Evolutionary conservation across 495 filamentous ascomycete species (phyloP).

Genomic region (Geoglossum glabrum): DNA sequence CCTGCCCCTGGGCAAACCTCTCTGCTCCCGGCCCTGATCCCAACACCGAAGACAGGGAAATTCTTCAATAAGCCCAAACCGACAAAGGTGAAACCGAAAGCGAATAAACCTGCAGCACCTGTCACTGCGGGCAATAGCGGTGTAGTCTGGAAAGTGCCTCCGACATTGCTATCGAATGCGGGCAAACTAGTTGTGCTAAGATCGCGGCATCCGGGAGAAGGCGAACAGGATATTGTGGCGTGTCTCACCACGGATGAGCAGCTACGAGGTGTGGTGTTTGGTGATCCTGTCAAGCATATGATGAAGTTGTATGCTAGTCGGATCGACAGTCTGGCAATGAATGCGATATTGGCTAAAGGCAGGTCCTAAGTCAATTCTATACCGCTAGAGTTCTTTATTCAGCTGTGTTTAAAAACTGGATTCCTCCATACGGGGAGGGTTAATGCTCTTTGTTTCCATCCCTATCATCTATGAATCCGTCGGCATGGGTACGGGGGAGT

Average conservation of each 20-base stretch:
- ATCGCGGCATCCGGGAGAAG: constrained; percentile 16
- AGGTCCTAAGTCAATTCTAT: background rate
- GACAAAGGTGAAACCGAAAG: background rate
- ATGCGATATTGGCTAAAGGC: constrained; percentile 33
- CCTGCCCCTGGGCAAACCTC: constrained; percentile 28
- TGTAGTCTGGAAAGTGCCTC: constrained; percentile 39
- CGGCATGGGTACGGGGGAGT: no score
- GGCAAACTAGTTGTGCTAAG: constrained; percentile 47
- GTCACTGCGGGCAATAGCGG: constrained; percentile 13
- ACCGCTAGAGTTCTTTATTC: background rate
- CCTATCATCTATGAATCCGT: no score
- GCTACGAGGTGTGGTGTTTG: constrained; percentile 48
- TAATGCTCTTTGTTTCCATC: no score
- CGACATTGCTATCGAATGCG: constrained; percentile 39
- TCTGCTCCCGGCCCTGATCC: background rate
- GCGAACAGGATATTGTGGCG: constrained; percentile 33
- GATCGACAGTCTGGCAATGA: constrained; percentile 45
- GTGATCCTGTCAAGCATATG: constrained; percentile 57
- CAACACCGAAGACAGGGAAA: background rate
- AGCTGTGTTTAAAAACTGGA: no score
- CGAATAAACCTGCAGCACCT: constrained; percentile 7
- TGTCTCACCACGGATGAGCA: constrained; percentile 41
- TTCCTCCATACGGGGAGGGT: no score
- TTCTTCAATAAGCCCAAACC: background rate
- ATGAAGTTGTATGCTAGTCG: constrained; percentile 55